phyloP scores from a whole-genome alignment of 2,329 filamentous ascomycete genomes.

The Blumeriella jaapii region DNA sequence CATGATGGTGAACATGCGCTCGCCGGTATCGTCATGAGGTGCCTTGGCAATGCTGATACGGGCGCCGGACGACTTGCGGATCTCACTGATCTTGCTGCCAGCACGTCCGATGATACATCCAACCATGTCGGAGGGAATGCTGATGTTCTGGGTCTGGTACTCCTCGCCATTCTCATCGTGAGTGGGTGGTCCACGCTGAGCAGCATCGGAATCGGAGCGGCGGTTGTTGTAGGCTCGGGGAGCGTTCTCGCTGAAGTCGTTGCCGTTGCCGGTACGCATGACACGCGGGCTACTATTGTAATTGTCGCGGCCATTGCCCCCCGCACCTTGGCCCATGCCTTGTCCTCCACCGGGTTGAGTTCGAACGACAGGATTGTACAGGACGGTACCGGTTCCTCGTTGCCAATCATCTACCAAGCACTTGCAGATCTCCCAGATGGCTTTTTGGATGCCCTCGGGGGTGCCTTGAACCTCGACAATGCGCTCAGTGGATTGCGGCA shows the following conservation, averaged over 20 bases:
- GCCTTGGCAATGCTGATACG: slow-evolving; percentile 96
- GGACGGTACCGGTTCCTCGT: slow-evolving; percentile 88
- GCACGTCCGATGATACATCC: slow-evolving; percentile 96
- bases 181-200: slow-evolving; percentile 68
- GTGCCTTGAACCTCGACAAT: slow-evolving; percentile 95
- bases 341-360: slow-evolving; percentile 53
- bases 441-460: slow-evolving; percentile 89
- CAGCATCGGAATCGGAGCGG: slow-evolving; percentile 74
- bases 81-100: slow-evolving; percentile 97
- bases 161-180: slow-evolving; percentile 96
- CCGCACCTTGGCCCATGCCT: slow-evolving; percentile 33
- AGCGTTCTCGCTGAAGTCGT: slow-evolving; percentile 84
- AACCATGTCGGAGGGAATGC: slow-evolving; percentile 98
- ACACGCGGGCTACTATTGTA: slow-evolving; percentile 52
- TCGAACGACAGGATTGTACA: slow-evolving; percentile 93
- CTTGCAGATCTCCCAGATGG: slow-evolving; percentile 98
- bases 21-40: slow-evolving; percentile 91
- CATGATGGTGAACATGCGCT: slow-evolving; percentile 99
- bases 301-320: slow-evolving; percentile 37
- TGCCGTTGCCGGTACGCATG: slow-evolving; percentile 93
- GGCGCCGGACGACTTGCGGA: slow-evolving; percentile 89
- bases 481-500: slow-evolving; percentile 94
- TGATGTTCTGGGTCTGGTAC: slow-evolving; percentile 98
- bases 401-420: slow-evolving; percentile 97
- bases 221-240: slow-evolving; percentile 59